A percentile compares a stretch with the other conserved stretches of the same genome.
phyloP scores from a whole-genome alignment of 345 rosid genomes.

The Pugionium cornutum region DNA sequence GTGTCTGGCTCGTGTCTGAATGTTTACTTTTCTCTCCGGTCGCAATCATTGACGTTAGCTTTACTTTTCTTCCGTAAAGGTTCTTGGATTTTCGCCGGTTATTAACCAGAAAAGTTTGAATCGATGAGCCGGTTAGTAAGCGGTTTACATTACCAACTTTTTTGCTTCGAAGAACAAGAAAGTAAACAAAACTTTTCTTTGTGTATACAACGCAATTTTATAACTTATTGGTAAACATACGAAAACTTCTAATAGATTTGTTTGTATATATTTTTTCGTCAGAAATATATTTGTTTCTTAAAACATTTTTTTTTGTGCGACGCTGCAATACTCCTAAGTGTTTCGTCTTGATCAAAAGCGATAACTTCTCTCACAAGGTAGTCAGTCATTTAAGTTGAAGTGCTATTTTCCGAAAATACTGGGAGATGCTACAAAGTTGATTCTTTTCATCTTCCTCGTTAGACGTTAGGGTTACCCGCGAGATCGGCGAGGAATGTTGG shows the following conservation, averaged over 20 bases:
- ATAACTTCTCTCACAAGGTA: slow-evolving; percentile 27
- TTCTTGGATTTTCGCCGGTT: slow-evolving; percentile 19
- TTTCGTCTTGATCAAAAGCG: neutral
- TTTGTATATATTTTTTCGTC: no score
- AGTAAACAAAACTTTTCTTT: neutral
- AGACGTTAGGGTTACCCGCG: neutral
- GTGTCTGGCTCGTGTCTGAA: slow-evolving; percentile 18
- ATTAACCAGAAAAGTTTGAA: slow-evolving; percentile 9
- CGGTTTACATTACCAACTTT: slow-evolving; percentile 1
- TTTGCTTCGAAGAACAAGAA: neutral
- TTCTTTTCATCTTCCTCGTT: neutral
- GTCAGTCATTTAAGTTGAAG: neutral
- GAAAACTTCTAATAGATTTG: neutral
- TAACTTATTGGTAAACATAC: neutral
- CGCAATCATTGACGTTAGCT: slow-evolving; percentile 6
- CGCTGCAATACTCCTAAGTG: neutral
- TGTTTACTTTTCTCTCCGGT: neutral
- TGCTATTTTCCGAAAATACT: neutral
- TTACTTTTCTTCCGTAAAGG: slow-evolving; percentile 15
- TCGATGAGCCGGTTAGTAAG: slow-evolving; percentile 16
- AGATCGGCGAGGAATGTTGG: slow-evolving; percentile 45
- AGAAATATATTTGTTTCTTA: no score
- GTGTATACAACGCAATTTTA: no score
- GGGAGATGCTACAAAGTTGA: neutral
- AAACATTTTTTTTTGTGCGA: neutral